These are phyloP conservation scores for Kwoniella newhampshirensis DNA, from an alignment of 768 basidiomycete species.

Conservation along the genomic window DNA sequence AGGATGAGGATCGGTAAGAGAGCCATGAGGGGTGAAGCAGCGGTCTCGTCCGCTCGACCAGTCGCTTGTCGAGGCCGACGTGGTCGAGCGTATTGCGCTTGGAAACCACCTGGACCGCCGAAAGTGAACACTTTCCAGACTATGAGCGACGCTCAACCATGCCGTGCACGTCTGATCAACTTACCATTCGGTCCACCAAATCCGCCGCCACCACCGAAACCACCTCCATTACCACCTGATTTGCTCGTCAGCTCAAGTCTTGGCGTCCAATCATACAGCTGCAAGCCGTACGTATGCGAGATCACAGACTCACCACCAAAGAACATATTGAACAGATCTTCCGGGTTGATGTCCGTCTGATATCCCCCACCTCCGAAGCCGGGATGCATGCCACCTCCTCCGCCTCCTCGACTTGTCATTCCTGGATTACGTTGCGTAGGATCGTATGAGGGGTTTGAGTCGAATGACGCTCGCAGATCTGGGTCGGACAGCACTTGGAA, in stretches of 20 bases:
- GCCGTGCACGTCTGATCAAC: constrained; percentile 47
- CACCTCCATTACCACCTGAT: constrained; percentile 51
- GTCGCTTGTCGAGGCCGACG: constrained; percentile 50
- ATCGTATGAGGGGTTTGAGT: constrained; percentile 63
- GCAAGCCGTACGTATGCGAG: too few species aligned
- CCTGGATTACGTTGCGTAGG: constrained; percentile 80
- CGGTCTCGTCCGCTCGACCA: constrained; percentile 1
- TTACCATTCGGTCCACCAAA: constrained; percentile 56
- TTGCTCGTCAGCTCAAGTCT: background rate
- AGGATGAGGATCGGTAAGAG: constrained; percentile 80
- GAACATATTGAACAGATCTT: constrained; percentile 98
- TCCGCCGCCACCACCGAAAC: constrained; percentile 56
- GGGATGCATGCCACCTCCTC: constrained; percentile 29
- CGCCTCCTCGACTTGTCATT: constrained; percentile 57
- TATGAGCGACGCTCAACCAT: constrained; percentile 1
- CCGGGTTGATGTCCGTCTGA: constrained; percentile 75
- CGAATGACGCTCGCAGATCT: constrained; percentile 83
- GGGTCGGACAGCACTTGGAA: constrained; percentile 94
- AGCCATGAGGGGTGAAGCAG: constrained; percentile 60
- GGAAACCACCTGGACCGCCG: constrained; percentile 78
- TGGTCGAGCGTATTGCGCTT: constrained; percentile 60
- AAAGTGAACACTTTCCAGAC: constrained; percentile 78
- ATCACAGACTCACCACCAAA: constrained; percentile 61
- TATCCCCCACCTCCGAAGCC: constrained; percentile 47
- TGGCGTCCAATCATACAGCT: background rate